Conservation (phyloP, 441 rosid species). For the Hypseocharis bilobata region DNA sequence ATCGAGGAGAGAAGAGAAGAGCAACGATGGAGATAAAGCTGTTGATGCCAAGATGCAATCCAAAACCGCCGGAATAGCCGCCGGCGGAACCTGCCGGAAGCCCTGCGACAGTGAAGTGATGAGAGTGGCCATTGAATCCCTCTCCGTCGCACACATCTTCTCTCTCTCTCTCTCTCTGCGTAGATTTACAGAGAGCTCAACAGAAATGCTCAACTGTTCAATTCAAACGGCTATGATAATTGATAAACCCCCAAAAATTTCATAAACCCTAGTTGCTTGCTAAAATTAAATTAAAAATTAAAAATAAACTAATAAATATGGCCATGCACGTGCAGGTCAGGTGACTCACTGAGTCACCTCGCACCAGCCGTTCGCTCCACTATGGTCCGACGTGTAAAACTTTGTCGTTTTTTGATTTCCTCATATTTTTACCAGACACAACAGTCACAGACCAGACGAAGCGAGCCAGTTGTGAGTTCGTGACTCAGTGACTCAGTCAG, state of each 20-base stretch:
- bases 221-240: slow-evolving; percentile 3
- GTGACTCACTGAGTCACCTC: neutral
- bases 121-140: slow-evolving; percentile 31
- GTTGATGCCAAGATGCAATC: slow-evolving; percentile 73
- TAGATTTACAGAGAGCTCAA: neutral
- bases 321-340: neutral
- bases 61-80: slow-evolving; percentile 63
- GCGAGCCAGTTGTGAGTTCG: neutral
- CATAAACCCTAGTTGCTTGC: neutral
- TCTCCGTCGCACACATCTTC: slow-evolving; percentile 23
- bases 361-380: slow-evolving; percentile 5
- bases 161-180: neutral
- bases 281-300: neutral
- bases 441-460: neutral
- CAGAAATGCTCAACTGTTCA: neutral
- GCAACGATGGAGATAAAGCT: slow-evolving; percentile 42
- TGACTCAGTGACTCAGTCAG: neutral
- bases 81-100: slow-evolving; percentile 51
- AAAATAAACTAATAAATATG: neutral
- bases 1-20: slow-evolving; percentile 49
- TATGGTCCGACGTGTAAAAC: neutral
- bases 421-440: neutral
- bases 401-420: slow-evolving; percentile 5
- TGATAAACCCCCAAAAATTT: neutral
- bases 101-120: slow-evolving; percentile 47